Evolutionary conservation across 2,329 filamentous ascomycete species (phyloP).

Genomic region (Fusarium sp.): DNA sequence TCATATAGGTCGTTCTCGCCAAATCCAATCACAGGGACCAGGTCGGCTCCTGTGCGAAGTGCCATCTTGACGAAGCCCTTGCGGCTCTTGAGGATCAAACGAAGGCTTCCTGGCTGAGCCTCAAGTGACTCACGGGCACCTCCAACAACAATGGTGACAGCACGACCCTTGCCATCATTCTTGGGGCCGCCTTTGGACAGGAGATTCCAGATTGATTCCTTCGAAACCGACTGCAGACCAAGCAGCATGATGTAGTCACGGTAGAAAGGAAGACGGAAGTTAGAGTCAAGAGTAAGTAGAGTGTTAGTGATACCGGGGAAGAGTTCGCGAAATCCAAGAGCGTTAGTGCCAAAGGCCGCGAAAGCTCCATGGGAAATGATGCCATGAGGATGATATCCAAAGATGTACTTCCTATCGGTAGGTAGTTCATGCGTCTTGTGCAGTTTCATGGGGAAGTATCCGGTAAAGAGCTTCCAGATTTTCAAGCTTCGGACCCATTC

Average conservation of each 20-base stretch:
- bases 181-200: slow-evolving; percentile 83
- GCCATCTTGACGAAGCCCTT: slow-evolving; percentile 97
- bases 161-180: slow-evolving; percentile 88
- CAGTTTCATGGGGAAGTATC: slow-evolving; percentile 89
- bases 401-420: slow-evolving; percentile 90
- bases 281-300: slow-evolving; percentile 91
- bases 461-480: slow-evolving; percentile 90
- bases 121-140: slow-evolving; percentile 93
- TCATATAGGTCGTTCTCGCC: slow-evolving; percentile 98
- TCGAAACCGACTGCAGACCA: slow-evolving; percentile 89
- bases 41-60: slow-evolving; percentile 89
- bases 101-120: slow-evolving; percentile 81
- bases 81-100: slow-evolving; percentile 82
- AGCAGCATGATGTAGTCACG: slow-evolving; percentile 92
- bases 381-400: slow-evolving; percentile 96
- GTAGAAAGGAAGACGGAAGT: slow-evolving; percentile 94
- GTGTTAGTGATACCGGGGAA: slow-evolving; percentile 97
- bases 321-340: slow-evolving; percentile 84
- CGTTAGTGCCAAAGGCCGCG: slow-evolving; percentile 90
- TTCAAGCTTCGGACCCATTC: slow-evolving; percentile 78
- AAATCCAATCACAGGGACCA: slow-evolving; percentile 92
- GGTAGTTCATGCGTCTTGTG: slow-evolving; percentile 86
- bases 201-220: slow-evolving; percentile 91
- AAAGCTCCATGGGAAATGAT: slow-evolving; percentile 98
- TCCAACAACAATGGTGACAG: slow-evolving; percentile 94